Conservation (phyloP, 352 stramenopile genomes). For the Globisporangium iwayamae region DNA sequence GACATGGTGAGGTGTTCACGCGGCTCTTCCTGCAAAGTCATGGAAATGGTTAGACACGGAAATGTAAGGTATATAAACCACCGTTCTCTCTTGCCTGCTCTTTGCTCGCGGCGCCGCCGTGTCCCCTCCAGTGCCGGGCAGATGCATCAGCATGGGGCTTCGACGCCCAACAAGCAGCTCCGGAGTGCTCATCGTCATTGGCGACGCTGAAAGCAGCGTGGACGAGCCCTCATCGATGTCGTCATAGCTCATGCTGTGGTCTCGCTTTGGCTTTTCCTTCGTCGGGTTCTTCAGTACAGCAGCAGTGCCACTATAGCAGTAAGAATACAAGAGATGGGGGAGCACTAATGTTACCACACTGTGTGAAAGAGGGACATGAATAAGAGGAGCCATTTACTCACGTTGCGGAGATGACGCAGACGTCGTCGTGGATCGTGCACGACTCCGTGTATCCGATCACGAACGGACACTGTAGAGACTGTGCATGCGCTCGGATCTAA, state of each 20-base stretch:
- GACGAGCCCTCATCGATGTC: slow-evolving; percentile 29
- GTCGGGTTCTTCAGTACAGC: slow-evolving; percentile 75
- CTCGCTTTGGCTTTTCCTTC: slow-evolving; percentile 30
- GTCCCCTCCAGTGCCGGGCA: slow-evolving; percentile 11
- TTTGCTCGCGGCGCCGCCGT: slow-evolving; percentile 21
- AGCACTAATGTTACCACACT: neutral
- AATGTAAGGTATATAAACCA: neutral
- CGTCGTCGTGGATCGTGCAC: slow-evolving; percentile 96
- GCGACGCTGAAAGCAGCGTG: slow-evolving; percentile 25
- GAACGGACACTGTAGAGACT: slow-evolving; percentile 94
- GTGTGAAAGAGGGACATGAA: neutral
- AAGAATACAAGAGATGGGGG: neutral
- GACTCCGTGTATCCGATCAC: slow-evolving; percentile 97
- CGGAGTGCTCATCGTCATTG: slow-evolving; percentile 28
- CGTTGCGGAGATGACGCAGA: slow-evolving; percentile 96
- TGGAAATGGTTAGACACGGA: neutral
- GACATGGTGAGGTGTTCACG: slow-evolving; percentile 78
- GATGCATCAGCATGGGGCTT: slow-evolving; percentile 44
- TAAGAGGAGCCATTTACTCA: slow-evolving; percentile 24
- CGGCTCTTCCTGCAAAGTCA: slow-evolving; percentile 32
- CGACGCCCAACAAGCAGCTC: slow-evolving; percentile 41
- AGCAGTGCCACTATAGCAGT: slow-evolving; percentile 50
- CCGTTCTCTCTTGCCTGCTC: slow-evolving; percentile 21
- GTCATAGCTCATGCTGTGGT: slow-evolving; percentile 38
- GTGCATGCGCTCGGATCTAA: slow-evolving; percentile 93